These are phyloP conservation scores for Ganoderma resinaceum DNA, from an alignment of 1,284 basidiomycete species.

Conservation along the genomic window DNA sequence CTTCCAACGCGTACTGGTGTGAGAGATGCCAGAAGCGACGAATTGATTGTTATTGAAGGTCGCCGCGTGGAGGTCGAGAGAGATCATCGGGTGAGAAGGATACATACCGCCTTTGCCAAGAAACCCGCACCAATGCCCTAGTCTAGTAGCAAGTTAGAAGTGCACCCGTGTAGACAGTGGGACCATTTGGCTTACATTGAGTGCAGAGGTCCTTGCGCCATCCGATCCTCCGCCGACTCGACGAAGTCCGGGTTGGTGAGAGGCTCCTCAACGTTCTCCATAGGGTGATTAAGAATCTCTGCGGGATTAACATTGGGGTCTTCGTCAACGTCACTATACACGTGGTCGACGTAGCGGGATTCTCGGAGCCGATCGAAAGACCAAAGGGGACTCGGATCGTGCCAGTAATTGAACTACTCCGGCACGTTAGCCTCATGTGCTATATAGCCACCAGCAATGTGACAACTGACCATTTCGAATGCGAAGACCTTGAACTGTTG, in stretches of 20 bases:
- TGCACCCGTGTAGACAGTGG: neutral
- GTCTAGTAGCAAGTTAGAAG: neutral
- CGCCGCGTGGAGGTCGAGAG: conserved; percentile 4
- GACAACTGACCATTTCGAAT: conserved; percentile 31
- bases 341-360: conserved; percentile 5
- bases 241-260: neutral
- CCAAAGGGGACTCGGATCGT: neutral
- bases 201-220: neutral
- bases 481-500: conserved; percentile 32
- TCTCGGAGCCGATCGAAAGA: conserved; percentile 2
- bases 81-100: conserved; percentile 9
- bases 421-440: neutral
- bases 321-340: conserved; percentile 5
- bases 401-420: neutral
- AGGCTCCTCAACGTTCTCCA: neutral
- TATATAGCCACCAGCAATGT: neutral
- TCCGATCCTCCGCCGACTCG: neutral
- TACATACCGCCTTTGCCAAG: neutral
- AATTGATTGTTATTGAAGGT: neutral
- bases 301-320: neutral
- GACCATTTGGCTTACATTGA: conserved; percentile 2
- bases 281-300: conserved; percentile 4
- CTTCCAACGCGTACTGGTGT: conserved; percentile 1
- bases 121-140: conserved; percentile 11
- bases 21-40: neutral